Evolutionary conservation across 192 early-diverging fungal species (phyloP).

Genomic region (Thoreauomyces humboldtii): DNA sequence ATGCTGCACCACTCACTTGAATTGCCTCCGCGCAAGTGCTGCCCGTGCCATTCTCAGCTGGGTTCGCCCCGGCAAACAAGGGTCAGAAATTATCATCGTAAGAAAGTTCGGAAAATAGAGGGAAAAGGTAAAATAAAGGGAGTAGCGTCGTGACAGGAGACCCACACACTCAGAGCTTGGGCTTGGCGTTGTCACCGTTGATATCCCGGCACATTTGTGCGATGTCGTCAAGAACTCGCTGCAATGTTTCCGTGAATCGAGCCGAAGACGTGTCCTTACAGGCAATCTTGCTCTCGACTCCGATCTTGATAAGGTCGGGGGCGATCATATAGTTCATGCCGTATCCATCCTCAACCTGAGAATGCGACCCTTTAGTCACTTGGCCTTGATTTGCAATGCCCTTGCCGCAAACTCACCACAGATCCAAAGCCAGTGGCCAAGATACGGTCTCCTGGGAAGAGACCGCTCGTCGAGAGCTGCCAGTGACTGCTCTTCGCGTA

Average conservation of each 20-base stretch:
- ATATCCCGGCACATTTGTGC: constrained; percentile 6
- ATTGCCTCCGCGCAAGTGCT: too few relatives aligned
- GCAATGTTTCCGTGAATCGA: constrained; percentile 33
- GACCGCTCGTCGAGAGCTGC: constrained; percentile 70
- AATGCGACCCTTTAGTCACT: too few relatives aligned
- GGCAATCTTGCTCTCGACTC: constrained; percentile 69
- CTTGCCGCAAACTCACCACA: constrained; percentile 40
- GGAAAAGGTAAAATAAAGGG: too few relatives aligned
- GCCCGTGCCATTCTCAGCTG: too few relatives aligned
- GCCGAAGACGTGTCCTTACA: constrained; percentile 23
- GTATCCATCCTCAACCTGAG: too few relatives aligned
- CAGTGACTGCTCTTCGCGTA: constrained; percentile 66
- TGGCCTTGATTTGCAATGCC: too few relatives aligned
- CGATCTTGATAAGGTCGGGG: constrained; percentile 68
- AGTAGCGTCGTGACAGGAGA: too few relatives aligned
- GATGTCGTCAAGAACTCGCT: constrained; percentile 33
- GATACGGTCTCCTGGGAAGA: constrained; percentile 68
- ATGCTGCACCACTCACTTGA: too few relatives aligned
- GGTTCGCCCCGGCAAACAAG: too few relatives aligned
- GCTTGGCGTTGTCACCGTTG: background rate
- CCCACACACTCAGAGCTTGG: constrained; percentile 8
- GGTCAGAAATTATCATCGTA: too few relatives aligned
- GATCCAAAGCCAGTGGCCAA: constrained; percentile 85
- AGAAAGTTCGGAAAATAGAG: too few relatives aligned
- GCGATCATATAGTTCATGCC: constrained; percentile 84